Evolutionary conservation across 768 basidiomycete species (phyloP).

Genomic region (Auriscalpium vulgare): DNA sequence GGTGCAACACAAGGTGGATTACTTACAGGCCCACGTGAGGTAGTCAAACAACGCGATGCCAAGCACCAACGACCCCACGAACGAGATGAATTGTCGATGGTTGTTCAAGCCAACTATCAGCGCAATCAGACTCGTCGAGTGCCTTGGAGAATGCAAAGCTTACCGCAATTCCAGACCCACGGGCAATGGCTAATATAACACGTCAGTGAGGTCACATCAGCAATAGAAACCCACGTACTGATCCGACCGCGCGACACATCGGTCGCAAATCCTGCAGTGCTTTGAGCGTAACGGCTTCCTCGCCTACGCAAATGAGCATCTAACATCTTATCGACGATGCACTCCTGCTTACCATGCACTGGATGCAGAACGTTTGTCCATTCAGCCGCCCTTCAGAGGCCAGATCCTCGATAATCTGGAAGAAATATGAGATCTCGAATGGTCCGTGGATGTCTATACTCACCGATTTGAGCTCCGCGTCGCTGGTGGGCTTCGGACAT

Average conservation of each 20-base stretch:
- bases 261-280: conserved; percentile 89
- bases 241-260: conserved; percentile 84
- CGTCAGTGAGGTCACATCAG: conserved; percentile 1
- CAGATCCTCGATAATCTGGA: conserved; percentile 82
- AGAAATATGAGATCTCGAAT: neutral
- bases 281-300: conserved; percentile 90
- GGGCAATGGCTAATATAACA: conserved; percentile 73
- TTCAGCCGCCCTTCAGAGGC: conserved; percentile 84
- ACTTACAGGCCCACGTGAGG: conserved; percentile 75
- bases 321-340: no score
- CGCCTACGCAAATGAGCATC: conserved; percentile 35
- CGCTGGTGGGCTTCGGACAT: conserved; percentile 72
- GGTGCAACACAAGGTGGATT: neutral
- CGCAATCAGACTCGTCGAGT: no score
- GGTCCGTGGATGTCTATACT: conserved; percentile 20
- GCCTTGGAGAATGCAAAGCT: conserved; percentile 17
- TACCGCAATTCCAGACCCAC: conserved; percentile 99
- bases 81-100: conserved; percentile 94
- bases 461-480: conserved; percentile 83
- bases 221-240: conserved; percentile 52
- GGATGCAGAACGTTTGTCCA: conserved; percentile 93
- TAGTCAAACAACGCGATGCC: conserved; percentile 80
- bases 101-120: conserved; percentile 78
- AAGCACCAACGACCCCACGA: conserved; percentile 76
- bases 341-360: conserved; percentile 68